Base-by-base conservation (phyloP, 2,329 filamentous ascomycete genomes). In the Fragosphaeria purpurea region DNA sequence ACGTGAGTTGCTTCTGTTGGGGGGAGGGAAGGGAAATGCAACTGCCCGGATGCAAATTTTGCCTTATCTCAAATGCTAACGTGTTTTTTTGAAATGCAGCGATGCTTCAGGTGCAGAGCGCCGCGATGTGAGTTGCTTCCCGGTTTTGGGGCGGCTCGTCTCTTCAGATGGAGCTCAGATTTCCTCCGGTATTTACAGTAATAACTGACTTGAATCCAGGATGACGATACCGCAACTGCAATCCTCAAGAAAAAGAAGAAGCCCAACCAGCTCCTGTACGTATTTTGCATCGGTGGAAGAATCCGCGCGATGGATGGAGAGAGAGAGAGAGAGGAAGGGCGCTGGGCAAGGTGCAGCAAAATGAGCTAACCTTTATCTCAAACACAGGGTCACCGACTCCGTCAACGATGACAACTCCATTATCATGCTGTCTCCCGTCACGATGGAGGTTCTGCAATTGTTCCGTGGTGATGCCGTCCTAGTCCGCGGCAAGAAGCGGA, bases 191-290 rank as follows among this genome's bases (percentile, higher is more conserved):
- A 22, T 22, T 22, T 22, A 22, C 22, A 22, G 22, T 22, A 22
- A 22, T 50, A 22, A 44, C 50, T 45, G 32, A 41, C 45, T 13
- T 6, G 31, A 22, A 37, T 4, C n/a, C 63, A 94, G 83, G 83
- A 88, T 63, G 87, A 96, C 68, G 93, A 95, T 66, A 88, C 85
- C 56, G 82, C 93, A 48, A 98, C 93, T 44, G 93, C 93, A 60
- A 98, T 98, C 62, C 81, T 98, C 64, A 97, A 96, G 78, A 97
- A 97, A 81, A 98, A 98, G 86, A 98, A 98, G 90, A 98, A 98
- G 88, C 90, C 90, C 62, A 98, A 98, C 74, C 94, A 91, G 65
- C 74, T 98, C 69, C 95, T 98, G 89, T 95, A 77, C 70, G 61
- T 58, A 32, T 48, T 37, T 11, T 37, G 11, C 35, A 37, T 22